Conservation (phyloP, 805 yeast species). For the Nakazawaea sp. region DNA sequence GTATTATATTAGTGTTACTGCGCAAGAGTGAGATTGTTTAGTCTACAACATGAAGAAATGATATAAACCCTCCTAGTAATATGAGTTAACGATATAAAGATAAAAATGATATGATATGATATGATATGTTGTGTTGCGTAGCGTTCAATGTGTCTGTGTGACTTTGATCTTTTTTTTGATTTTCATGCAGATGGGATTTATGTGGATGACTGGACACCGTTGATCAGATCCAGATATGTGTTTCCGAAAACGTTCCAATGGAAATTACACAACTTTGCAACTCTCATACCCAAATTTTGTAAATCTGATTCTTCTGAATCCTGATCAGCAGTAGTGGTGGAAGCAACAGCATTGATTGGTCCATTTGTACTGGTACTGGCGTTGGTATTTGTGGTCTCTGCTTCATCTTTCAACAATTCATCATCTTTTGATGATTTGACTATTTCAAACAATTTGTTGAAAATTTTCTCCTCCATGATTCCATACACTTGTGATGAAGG, state of each 20-base stretch:
- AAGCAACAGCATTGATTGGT: conserved; percentile 14
- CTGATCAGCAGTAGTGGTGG: conserved; percentile 19
- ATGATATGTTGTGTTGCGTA: too few species aligned
- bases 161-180: too few species aligned
- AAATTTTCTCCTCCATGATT: conserved; percentile 62
- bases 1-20: conserved; percentile 9
- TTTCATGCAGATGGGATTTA: too few species aligned
- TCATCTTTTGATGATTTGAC: conserved; percentile 22
- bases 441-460: conserved; percentile 37
- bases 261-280: conserved; percentile 62
- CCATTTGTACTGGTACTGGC: not conserved
- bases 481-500: conserved; percentile 74
- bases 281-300: conserved; percentile 48
- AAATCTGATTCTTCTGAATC: conserved; percentile 36
- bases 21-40: too few species aligned
- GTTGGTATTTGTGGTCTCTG: not conserved
- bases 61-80: too few species aligned
- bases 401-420: conserved; percentile 15
- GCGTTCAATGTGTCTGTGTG: too few species aligned
- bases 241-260: conserved; percentile 82
- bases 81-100: too few species aligned
- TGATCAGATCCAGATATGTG: conserved; percentile 48
- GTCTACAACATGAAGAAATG: too few species aligned
- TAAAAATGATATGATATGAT: too few species aligned
- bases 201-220: too few species aligned